phyloP scores from a whole-genome alignment of 306 rosid species.

The Fragaria ananassa region DNA sequence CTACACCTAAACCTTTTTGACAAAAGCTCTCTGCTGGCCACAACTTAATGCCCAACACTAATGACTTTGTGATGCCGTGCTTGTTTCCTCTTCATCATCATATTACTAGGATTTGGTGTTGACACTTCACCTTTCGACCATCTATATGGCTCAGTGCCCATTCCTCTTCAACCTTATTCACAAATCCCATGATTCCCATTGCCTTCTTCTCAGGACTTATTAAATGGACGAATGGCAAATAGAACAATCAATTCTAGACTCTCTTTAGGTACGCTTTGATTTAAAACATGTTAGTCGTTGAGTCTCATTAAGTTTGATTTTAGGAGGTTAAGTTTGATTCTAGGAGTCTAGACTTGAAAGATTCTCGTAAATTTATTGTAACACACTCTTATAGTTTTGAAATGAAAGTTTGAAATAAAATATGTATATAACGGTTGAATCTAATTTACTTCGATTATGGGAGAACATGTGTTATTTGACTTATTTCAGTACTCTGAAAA shows the following conservation, averaged over 20 bases:
- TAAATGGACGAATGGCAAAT: neutral
- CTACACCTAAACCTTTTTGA: conserved; percentile 2
- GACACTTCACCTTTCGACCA: conserved; percentile 21
- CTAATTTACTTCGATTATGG: neutral
- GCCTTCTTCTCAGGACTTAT: neutral
- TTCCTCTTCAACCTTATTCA: conserved; percentile 11
- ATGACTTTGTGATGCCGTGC: conserved; percentile 9
- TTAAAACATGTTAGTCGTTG: neutral
- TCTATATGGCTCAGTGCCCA: conserved; percentile 17
- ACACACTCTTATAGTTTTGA: neutral
- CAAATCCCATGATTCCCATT: neutral
- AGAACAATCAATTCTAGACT: neutral
- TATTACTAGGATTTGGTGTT: conserved; percentile 18
- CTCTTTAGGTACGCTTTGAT: neutral
- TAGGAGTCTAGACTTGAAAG: neutral
- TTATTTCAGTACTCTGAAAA: neutral
- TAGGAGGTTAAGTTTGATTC: neutral
- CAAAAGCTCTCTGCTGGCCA: conserved; percentile 8
- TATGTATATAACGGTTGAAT: neutral
- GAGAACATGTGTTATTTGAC: neutral
- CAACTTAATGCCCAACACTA: conserved; percentile 11
- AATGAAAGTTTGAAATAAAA: neutral
- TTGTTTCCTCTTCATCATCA: conserved; percentile 16
- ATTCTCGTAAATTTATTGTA: neutral
- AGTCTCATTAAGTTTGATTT: neutral